A percentile compares a stretch with the other conserved stretches of the same genome.
phyloP scores from a whole-genome alignment of 2,329 filamentous ascomycete genomes.

The Cladosporium sp. region DNA sequence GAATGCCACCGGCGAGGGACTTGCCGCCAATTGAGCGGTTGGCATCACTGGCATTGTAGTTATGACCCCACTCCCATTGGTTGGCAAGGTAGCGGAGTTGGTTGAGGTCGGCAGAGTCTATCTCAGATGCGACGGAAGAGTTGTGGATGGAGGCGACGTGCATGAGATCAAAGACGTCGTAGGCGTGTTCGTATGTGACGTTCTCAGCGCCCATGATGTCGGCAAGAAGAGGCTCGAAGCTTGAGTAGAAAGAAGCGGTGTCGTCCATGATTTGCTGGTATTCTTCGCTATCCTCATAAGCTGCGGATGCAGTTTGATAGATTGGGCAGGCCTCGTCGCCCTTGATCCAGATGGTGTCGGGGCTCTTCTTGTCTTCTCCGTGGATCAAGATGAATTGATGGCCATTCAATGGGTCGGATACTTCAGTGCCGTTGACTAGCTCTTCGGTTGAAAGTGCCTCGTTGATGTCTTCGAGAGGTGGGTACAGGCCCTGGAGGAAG shows the following conservation, averaged over 20 bases:
- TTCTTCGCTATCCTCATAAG: not conserved
- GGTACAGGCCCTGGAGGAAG: conserved; percentile 13
- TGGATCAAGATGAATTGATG: conserved; percentile 14
- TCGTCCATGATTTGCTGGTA: not conserved
- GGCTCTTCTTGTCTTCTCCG: conserved; percentile 12
- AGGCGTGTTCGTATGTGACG: conserved; percentile 11
- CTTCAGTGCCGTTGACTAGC: not conserved
- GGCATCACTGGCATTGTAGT: not conserved
- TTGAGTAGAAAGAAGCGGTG: conserved; percentile 2
- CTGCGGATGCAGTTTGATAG: not conserved
- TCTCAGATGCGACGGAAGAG: not conserved
- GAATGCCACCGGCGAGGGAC: conserved; percentile 11
- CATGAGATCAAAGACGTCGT: conserved; percentile 14
- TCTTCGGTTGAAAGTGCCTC: not conserved
- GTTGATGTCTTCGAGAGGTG: conserved; percentile 3
- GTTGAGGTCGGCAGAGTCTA: not conserved
- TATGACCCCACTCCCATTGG: conserved; percentile 12
- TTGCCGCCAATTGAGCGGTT: conserved; percentile 8
- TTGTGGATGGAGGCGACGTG: conserved; percentile 13
- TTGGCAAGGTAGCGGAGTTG: conserved; percentile 5
- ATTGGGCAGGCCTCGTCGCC: conserved; percentile 13
- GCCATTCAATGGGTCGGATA: conserved; percentile 3
- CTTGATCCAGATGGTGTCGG: conserved; percentile 15
- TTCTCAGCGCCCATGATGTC: conserved; percentile 9
- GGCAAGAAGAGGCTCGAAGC: conserved; percentile 1